Base-by-base conservation (phyloP, 352 stramenopile species). In the Pythium plurisporium region DNA sequence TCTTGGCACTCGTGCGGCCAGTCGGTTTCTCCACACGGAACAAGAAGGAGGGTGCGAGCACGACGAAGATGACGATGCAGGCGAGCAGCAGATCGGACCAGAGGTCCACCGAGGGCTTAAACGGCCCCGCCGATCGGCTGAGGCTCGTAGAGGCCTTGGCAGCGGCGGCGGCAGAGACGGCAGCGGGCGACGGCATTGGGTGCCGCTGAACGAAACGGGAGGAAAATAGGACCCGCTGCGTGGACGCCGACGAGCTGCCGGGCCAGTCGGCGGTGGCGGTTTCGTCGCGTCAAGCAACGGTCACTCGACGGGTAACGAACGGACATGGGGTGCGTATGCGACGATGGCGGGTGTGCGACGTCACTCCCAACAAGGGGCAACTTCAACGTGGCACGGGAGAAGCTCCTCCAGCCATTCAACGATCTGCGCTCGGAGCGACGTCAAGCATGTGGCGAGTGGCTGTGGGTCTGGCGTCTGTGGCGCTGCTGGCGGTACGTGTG, bases 41-140 rank as follows among this genome's bases (percentile, higher is more conserved):
- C 33, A 83, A 68, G 64, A 74, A 75, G 10, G 78, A 70, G 4
- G 81, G 78, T 53, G 70, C 76, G 52, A 91, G 69, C 48, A 91
- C 73, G 49, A 87, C 68, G 56, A 88, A 73, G 59, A 89, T 70
- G 49, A 86, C 74, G 34, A 76, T 36, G 55, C 74, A 79, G 22
- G 76, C 80, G 26, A 91, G 64, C 15, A 79, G 30, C 20, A 91
- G 67, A 51, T 89, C 79, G 12, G 62, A 42, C 73, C 76, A 88
- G 26, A 91, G 26, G 45, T 76, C 71, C 27, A 41, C 36, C 27
- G 44, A 49, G 3, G 36, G 59, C 36, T 48, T 43, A 44, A 45
- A 46, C 38, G 30, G 1, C 12, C 40, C 7, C 11, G 38, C 55
- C 4, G 38, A 36, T 12, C 46, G 23, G 2, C 36, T 43, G 22